phyloP scores from a whole-genome alignment of 2,329 filamentous ascomycete genomes.

The Botrytis cinerea region DNA sequence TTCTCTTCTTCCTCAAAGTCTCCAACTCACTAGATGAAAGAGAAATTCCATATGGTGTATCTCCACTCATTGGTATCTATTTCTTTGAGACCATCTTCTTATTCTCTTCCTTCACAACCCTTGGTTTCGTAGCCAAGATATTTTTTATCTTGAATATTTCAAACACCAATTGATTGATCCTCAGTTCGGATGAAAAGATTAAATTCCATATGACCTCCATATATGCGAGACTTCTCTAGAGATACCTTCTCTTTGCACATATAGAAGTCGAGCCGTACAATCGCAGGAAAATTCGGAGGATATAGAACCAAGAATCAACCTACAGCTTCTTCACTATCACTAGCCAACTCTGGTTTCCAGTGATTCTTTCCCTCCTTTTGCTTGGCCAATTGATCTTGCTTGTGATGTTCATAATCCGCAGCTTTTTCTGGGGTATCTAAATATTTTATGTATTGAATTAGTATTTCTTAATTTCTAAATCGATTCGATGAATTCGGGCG shows the following conservation, averaged over 20 bases:
- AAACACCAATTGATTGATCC: neutral
- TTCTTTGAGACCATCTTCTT: neutral
- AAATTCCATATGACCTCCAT: neutral
- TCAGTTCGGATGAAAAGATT: neutral
- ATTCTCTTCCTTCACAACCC: neutral
- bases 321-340: slow-evolving; percentile 76
- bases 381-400: slow-evolving; percentile 63
- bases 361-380: slow-evolving; percentile 68
- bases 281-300: neutral
- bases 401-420: slow-evolving; percentile 56
- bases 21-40: neutral
- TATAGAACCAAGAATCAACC: slow-evolving; percentile 36
- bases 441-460: neutral
- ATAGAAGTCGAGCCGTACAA: neutral
- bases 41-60: neutral
- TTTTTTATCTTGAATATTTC: neutral
- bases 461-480: neutral
- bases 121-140: neutral
- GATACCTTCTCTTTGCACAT: neutral
- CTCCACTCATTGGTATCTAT: neutral
- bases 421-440: slow-evolving; percentile 40
- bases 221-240: slow-evolving; percentile 12
- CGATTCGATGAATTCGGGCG: no score
- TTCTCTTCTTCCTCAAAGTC: neutral
- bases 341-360: slow-evolving; percentile 78